These are phyloP conservation scores for Penicillium bovifimosum DNA, from an alignment of 495 filamentous ascomycete species.

Conservation along the genomic window DNA sequence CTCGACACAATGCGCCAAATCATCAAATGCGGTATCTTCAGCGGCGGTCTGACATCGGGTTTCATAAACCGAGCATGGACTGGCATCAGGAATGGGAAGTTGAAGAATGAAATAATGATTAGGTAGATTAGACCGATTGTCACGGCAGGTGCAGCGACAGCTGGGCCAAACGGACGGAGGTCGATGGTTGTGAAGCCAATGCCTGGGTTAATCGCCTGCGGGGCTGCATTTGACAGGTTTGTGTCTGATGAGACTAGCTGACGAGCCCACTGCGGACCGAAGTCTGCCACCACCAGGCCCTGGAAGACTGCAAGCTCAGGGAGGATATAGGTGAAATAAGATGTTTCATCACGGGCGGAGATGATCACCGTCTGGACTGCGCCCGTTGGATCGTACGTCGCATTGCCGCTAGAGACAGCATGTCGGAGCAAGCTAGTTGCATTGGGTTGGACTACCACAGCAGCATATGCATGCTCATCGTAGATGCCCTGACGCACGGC, in stretches of 20 bases:
- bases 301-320: conserved; percentile 46
- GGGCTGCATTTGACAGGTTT: conserved; percentile 22
- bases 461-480: conserved; percentile 57
- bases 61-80: conserved; percentile 56
- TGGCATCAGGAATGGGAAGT: conserved; percentile 63
- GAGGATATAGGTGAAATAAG: conserved; percentile 47
- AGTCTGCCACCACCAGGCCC: conserved; percentile 38
- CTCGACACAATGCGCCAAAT: conserved; percentile 58
- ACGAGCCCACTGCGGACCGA: conserved; percentile 49
- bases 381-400: conserved; percentile 58
- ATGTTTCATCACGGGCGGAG: conserved; percentile 54
- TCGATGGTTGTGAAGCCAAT: conserved; percentile 58
- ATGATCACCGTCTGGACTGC: conserved; percentile 56
- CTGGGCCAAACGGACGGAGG: conserved; percentile 56
- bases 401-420: conserved; percentile 53
- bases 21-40: conserved; percentile 56
- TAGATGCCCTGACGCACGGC: conserved; percentile 57
- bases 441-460: conserved; percentile 61
- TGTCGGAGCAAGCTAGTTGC: conserved; percentile 54
- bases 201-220: conserved; percentile 58
- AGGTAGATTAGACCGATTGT: conserved; percentile 67
- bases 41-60: conserved; percentile 47
- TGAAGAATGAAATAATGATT: conserved; percentile 70
- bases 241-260: conserved; percentile 32
- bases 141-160: conserved; percentile 52